Evolutionary conservation across 306 rosid genomes (phyloP).

Genomic region (Trifolium dubium): DNA sequence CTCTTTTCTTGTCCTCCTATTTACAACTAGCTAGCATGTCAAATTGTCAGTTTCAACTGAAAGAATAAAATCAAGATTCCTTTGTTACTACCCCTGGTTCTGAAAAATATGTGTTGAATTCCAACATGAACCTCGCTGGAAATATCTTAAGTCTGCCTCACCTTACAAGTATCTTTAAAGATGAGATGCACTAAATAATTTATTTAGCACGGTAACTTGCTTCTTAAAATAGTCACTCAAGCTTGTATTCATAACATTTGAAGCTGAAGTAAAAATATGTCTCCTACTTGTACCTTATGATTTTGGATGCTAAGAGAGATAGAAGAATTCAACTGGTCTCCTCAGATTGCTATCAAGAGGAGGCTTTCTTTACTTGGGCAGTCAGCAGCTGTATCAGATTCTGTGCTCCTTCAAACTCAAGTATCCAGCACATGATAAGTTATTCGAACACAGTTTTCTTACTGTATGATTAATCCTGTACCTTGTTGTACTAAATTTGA

Average conservation of each 20-base stretch:
- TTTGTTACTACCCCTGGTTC: background rate
- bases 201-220: too few species aligned
- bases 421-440: background rate
- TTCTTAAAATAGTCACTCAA: background rate
- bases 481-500: background rate
- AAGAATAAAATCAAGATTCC: background rate
- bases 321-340: background rate
- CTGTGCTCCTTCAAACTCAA: background rate
- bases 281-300: conserved; percentile 58
- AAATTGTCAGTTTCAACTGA: background rate
- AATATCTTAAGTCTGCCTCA: background rate
- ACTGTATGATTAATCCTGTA: background rate
- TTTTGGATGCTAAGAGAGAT: conserved; percentile 74
- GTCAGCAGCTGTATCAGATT: conserved; percentile 10
- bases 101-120: background rate
- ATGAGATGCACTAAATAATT: too few species aligned
- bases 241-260: conserved; percentile 20
- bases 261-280: conserved; percentile 17
- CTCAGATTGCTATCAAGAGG: conserved; percentile 16
- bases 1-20: too few species aligned
- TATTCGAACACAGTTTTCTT: background rate
- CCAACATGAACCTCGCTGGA: conserved; percentile 15
- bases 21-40: background rate
- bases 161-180: background rate
- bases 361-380: conserved; percentile 29